Conservation (phyloP, 164 flowering plant species). For the Houttuynia cordata region DNA sequence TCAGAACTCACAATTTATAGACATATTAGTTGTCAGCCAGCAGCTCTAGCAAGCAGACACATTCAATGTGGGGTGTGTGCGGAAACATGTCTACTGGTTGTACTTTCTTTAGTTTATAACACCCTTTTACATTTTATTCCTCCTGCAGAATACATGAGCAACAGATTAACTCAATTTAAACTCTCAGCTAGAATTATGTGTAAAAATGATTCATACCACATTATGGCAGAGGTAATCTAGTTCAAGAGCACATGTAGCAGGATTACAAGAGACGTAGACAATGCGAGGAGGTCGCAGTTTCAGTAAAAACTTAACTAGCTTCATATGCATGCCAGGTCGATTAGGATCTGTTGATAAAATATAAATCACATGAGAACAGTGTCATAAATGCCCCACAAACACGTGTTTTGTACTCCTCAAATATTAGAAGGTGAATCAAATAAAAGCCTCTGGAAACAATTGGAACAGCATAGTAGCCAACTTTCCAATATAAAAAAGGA, state of each 20-base stretch:
- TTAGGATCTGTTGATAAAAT: slow-evolving; percentile 67
- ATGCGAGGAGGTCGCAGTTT: slow-evolving; percentile 64
- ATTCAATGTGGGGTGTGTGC: slow-evolving; percentile 97
- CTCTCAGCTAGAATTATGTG: neutral
- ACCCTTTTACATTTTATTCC: slow-evolving; percentile 61
- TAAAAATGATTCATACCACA: slow-evolving; percentile 38
- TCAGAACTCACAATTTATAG: too few relatives aligned
- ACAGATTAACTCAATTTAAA: neutral
- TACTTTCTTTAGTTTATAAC: slow-evolving; percentile 60
- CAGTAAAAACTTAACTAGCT: slow-evolving; percentile 70
- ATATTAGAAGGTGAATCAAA: too few relatives aligned
- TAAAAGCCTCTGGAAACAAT: too few relatives aligned
- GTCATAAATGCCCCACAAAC: too few relatives aligned
- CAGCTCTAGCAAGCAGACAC: slow-evolving; percentile 83
- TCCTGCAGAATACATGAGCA: slow-evolving; percentile 28
- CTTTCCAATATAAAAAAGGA: too few relatives aligned
- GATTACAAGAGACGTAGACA: slow-evolving; percentile 92
- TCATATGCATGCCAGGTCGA: slow-evolving; percentile 98
- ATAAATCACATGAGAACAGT: neutral
- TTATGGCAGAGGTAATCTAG: slow-evolving; percentile 95
- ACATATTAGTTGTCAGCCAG: slow-evolving; percentile 12
- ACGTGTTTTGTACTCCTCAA: too few relatives aligned
- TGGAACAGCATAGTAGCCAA: too few relatives aligned
- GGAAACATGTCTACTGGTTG: slow-evolving; percentile 99
- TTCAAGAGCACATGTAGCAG: slow-evolving; percentile 96